These are phyloP conservation scores for Ceratobasidium sp. DNA, from an alignment of 1,284 basidiomycete species.

Conservation along the genomic window DNA sequence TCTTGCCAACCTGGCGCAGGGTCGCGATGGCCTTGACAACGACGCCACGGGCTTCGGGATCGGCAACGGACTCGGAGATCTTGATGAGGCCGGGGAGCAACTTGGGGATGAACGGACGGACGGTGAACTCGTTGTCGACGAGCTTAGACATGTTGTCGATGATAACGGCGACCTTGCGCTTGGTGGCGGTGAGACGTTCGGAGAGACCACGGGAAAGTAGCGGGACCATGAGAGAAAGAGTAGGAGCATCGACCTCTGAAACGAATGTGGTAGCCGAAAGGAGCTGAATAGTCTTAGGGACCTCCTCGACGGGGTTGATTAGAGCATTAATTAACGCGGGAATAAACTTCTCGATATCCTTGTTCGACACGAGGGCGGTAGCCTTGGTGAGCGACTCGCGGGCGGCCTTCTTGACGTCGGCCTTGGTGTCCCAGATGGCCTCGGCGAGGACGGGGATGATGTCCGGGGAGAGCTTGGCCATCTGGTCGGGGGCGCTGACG, in stretches of 20 bases:
- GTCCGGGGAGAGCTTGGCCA: conserved; percentile 92
- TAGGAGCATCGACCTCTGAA: conserved; percentile 99
- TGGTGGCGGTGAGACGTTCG: conserved; percentile 95
- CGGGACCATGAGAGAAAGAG: conserved; percentile 99
- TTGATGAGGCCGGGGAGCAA: conserved; percentile 95
- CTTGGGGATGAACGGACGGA: conserved; percentile 96
- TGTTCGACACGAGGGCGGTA: conserved; percentile 96
- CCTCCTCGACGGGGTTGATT: conserved; percentile 99
- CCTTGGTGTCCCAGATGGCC: conserved; percentile 99
- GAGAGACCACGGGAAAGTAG: conserved; percentile 95
- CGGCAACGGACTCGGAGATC: conserved; percentile 91
- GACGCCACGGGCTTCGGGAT: conserved; percentile 94
- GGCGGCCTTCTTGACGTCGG: conserved; percentile 99
- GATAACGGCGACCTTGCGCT: conserved; percentile 97
- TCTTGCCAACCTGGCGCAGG: conserved; percentile 92
- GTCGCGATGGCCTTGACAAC: conserved; percentile 91
- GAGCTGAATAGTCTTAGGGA: conserved; percentile 94
- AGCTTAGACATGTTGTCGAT: conserved; percentile 99
- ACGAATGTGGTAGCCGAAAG: conserved; percentile 99
- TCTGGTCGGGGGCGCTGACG: conserved; percentile 85
- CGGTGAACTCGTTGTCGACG: conserved; percentile 94
- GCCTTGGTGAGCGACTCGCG: conserved; percentile 95
- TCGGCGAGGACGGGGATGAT: conserved; percentile 96
- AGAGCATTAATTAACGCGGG: conserved; percentile 97
- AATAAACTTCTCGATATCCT: conserved; percentile 99